phyloP scores from a whole-genome alignment of 495 filamentous ascomycete genomes.

The Penicillium angulare region DNA sequence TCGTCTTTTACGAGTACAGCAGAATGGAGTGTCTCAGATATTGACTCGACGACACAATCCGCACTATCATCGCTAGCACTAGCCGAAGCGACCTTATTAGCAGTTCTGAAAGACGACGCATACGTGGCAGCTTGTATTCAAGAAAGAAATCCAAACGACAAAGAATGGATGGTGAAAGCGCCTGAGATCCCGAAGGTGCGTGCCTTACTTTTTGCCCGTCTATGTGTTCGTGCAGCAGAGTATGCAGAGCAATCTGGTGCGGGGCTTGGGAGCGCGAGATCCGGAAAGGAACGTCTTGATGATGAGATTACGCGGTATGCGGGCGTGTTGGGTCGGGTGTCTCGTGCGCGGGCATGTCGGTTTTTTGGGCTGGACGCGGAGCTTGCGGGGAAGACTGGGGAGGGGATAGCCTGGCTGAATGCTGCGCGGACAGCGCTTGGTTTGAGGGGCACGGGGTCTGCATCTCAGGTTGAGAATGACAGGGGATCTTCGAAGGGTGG shows the following conservation, averaged over 20 bases:
- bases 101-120: constrained; percentile 89
- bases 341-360: constrained; percentile 78
- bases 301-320: constrained; percentile 67
- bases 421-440: constrained; percentile 72
- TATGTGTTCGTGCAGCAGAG: constrained; percentile 71
- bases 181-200: constrained; percentile 85
- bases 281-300: constrained; percentile 37
- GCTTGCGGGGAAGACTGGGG: constrained; percentile 71
- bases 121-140: constrained; percentile 78
- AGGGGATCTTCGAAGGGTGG: constrained; percentile 41
- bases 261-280: constrained; percentile 41
- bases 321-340: constrained; percentile 68
- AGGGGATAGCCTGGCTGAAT: constrained; percentile 78
- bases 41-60: constrained; percentile 61
- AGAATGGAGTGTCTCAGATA: constrained; percentile 47
- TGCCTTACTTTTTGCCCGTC: constrained; percentile 78
- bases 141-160: constrained; percentile 72
- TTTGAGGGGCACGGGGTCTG: constrained; percentile 27
- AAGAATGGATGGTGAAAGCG: constrained; percentile 88
- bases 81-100: constrained; percentile 84
- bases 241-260: constrained; percentile 52
- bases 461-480: constrained; percentile 15
- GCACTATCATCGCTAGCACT: constrained; percentile 73
- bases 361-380: constrained; percentile 92
- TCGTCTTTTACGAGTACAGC: constrained; percentile 18